Conservation (phyloP, 495 filamentous ascomycete genomes). For the Pseudomonodictys pantanalensis region DNA sequence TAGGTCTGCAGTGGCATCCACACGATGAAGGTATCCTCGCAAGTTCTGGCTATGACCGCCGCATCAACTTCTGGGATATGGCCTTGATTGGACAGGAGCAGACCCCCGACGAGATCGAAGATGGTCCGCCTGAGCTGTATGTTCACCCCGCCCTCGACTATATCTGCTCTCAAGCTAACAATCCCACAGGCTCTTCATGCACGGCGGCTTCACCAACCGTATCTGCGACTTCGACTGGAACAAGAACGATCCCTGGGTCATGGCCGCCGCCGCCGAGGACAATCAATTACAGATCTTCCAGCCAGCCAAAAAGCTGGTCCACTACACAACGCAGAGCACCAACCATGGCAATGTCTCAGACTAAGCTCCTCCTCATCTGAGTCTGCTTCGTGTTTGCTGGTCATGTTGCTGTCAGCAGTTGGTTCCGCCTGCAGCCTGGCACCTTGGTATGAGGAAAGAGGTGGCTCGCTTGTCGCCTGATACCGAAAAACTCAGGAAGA, state of each 20-base stretch:
- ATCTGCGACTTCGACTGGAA: constrained; percentile 98
- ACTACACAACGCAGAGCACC: constrained; percentile 21
- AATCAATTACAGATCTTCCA: constrained; percentile 97
- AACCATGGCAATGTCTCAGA: constrained; percentile 31
- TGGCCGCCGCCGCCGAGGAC: constrained; percentile 92
- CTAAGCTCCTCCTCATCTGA: constrained; percentile 1
- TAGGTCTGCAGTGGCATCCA: constrained; percentile 90
- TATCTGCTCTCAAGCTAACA: constrained; percentile 4
- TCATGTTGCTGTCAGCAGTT: background rate
- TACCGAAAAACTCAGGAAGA: too few species aligned
- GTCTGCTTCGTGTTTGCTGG: background rate
- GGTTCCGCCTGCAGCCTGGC: background rate
- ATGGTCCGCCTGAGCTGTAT: constrained; percentile 92
- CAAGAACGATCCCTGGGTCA: constrained; percentile 88
- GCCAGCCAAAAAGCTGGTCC: constrained; percentile 61
- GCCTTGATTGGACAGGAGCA: constrained; percentile 90
- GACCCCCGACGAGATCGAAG: constrained; percentile 89
- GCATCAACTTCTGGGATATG: constrained; percentile 95
- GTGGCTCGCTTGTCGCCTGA: too few species aligned
- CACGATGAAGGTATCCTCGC: constrained; percentile 82
- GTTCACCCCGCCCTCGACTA: constrained; percentile 38
- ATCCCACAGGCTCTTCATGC: constrained; percentile 70
- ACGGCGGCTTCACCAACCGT: constrained; percentile 95
- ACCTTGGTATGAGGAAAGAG: too few species aligned
- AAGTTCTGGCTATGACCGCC: constrained; percentile 84